Percentiles rank a stretch among this genome's conserved stretches.
Evolutionary conservation across 2,329 filamentous ascomycete species (phyloP).

Genomic region (Nigrospora oryzae): DNA sequence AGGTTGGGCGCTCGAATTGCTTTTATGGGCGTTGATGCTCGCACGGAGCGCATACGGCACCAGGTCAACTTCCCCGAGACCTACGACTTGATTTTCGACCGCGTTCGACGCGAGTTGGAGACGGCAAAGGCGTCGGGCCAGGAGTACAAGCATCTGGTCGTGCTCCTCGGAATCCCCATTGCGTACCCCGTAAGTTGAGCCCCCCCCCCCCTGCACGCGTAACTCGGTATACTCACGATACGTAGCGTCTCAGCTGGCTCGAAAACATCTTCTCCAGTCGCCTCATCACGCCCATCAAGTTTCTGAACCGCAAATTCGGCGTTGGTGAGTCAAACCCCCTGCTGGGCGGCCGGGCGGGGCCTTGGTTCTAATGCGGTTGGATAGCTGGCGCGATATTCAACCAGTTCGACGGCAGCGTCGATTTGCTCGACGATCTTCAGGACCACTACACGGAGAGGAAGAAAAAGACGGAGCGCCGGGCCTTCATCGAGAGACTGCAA

Average conservation of each 20-base stretch:
- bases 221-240: slow-evolving; percentile 5
- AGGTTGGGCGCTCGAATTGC: slow-evolving; percentile 74
- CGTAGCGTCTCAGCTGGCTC: slow-evolving; percentile 79
- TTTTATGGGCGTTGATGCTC: slow-evolving; percentile 83
- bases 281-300: slow-evolving; percentile 78
- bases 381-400: slow-evolving; percentile 78
- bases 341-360: neutral
- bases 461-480: slow-evolving; percentile 80
- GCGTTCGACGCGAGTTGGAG: slow-evolving; percentile 64
- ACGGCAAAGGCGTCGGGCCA: slow-evolving; percentile 58
- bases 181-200: slow-evolving; percentile 67
- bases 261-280: slow-evolving; percentile 87
- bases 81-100: slow-evolving; percentile 74
- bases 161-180: slow-evolving; percentile 80
- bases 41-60: slow-evolving; percentile 88
- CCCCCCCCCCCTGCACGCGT: slow-evolving; percentile 31
- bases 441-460: slow-evolving; percentile 92
- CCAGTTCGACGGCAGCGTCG: slow-evolving; percentile 86
- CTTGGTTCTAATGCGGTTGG: slow-evolving; percentile 5
- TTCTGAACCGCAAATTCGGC: slow-evolving; percentile 85
- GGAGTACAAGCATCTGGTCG: slow-evolving; percentile 79
- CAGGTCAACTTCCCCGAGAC: slow-evolving; percentile 93
- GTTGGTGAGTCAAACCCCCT: slow-evolving; percentile 44
- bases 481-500: slow-evolving; percentile 74
- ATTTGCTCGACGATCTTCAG: slow-evolving; percentile 86